phyloP scores from a whole-genome alignment of 2,329 filamentous ascomycete genomes.

The Xylariaceae sp. region DNA sequence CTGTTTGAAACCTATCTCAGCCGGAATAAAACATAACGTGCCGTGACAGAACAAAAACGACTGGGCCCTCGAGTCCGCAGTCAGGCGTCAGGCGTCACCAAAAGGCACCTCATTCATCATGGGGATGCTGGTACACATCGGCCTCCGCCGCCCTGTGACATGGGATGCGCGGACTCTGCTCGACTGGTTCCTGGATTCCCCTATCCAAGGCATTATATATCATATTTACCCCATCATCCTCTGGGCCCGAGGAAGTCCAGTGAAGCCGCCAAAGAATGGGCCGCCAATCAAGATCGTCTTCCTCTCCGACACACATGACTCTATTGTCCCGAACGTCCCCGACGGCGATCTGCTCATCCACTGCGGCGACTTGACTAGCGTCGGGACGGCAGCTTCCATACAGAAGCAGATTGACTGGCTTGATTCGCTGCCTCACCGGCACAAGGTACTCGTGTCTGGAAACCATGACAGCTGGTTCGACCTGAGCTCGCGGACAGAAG shows the following conservation, averaged over 20 bases:
- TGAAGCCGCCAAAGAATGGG: conserved; percentile 49
- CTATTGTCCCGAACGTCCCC: conserved; percentile 55
- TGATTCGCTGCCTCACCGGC: conserved; percentile 61
- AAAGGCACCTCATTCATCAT: conserved; percentile 28
- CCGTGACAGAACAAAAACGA: not conserved
- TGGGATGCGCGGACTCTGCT: conserved; percentile 50
- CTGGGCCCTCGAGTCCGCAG: not conserved
- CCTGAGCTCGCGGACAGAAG: conserved; percentile 50
- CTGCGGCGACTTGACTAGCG: conserved; percentile 76
- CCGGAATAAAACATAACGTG: not conserved
- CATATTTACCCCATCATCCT: conserved; percentile 60
- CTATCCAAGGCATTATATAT: conserved; percentile 58
- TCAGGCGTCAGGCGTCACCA: conserved; percentile 4
- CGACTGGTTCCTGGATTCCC: conserved; percentile 62
- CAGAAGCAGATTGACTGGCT: conserved; percentile 86
- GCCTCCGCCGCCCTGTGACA: conserved; percentile 42
- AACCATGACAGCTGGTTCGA: conserved; percentile 91
- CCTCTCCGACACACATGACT: conserved; percentile 82
- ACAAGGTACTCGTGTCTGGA: conserved; percentile 79
- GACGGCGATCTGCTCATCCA: conserved; percentile 82
- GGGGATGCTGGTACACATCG: conserved; percentile 41
- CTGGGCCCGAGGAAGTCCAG: conserved; percentile 60
- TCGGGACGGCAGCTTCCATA: conserved; percentile 65
- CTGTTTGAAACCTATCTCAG: not conserved
- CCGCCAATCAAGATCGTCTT: conserved; percentile 71